Conservation (phyloP, 306 rosid genomes). For the Cicer judaicum region DNA sequence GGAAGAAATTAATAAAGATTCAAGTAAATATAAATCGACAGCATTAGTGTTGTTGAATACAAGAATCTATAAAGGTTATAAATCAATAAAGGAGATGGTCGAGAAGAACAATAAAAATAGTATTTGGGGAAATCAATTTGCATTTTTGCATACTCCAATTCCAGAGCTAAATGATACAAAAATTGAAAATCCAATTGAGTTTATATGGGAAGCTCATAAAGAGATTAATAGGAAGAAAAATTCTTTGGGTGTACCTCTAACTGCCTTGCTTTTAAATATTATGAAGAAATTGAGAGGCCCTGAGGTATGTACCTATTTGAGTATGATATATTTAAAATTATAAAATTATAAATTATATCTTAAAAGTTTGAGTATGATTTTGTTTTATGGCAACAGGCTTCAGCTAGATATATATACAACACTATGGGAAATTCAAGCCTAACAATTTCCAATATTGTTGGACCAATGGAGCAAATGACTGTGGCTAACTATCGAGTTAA, state of each 20-base stretch:
- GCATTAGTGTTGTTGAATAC: constrained; percentile 57
- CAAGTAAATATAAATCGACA: constrained; percentile 43
- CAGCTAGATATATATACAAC: constrained; percentile 44
- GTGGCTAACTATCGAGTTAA: constrained; percentile 49
- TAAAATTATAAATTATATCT: too few relatives aligned
- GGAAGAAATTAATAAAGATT: constrained; percentile 46
- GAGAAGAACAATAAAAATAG: constrained; percentile 22
- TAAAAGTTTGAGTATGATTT: too few relatives aligned
- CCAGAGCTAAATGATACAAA: constrained; percentile 45
- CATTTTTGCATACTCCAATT: constrained; percentile 53
- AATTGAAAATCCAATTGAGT: constrained; percentile 48
- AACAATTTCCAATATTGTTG: constrained; percentile 54
- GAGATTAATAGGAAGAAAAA: constrained; percentile 46
- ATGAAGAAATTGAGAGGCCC: constrained; percentile 53
- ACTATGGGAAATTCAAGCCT: constrained; percentile 53
- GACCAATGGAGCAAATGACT: constrained; percentile 59
- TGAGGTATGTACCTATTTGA: too few relatives aligned
- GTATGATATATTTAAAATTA: too few relatives aligned
- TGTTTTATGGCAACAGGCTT: constrained; percentile 24
- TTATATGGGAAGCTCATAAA: constrained; percentile 48
- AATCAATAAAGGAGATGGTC: constrained; percentile 56
- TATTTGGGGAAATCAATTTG: constrained; percentile 62
- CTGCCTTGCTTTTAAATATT: constrained; percentile 38
- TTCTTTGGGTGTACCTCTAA: constrained; percentile 47
- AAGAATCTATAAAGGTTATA: constrained; percentile 48